These are phyloP conservation scores for Fusarium duplospermum DNA, from an alignment of 2,329 filamentous ascomycete genomes.

Conservation along the genomic window DNA sequence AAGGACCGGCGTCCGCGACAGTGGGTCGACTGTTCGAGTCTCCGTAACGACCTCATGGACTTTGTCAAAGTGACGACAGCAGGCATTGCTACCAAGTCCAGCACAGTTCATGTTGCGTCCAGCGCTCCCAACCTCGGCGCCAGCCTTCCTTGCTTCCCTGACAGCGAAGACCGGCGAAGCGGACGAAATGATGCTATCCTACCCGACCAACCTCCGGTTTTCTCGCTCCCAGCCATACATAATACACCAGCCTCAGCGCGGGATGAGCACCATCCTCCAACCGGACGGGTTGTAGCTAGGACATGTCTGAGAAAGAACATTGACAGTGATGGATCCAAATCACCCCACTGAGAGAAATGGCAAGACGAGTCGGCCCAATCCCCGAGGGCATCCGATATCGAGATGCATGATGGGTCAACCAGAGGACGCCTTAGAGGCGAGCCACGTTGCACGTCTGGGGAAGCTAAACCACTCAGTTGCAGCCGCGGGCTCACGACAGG, in stretches of 20 bases:
- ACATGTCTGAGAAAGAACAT: slow-evolving; percentile 16
- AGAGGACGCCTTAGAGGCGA: slow-evolving; percentile 45
- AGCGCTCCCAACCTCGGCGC: slow-evolving; percentile 1
- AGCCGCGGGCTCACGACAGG: slow-evolving; percentile 31
- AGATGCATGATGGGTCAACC: slow-evolving; percentile 46
- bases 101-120: slow-evolving; percentile 9
- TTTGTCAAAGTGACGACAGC: slow-evolving; percentile 6
- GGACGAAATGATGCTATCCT: slow-evolving; percentile 21
- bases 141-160: slow-evolving; percentile 7
- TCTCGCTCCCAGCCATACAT: slow-evolving; percentile 10
- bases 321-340: slow-evolving; percentile 38
- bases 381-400: slow-evolving; percentile 42
- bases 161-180: slow-evolving; percentile 12
- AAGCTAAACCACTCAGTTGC: slow-evolving; percentile 47
- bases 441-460: slow-evolving; percentile 51
- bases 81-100: slow-evolving; percentile 7
- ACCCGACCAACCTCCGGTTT: slow-evolving; percentile 12
- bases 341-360: slow-evolving; percentile 34
- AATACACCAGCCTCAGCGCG: slow-evolving; percentile 4
- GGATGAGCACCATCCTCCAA: slow-evolving; percentile 23
- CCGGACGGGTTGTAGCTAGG: slow-evolving; percentile 12
- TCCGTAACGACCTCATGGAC: not conserved
- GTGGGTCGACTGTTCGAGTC: slow-evolving; percentile 5
- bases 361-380: slow-evolving; percentile 40
- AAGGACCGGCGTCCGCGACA: slow-evolving; percentile 11